Base-by-base conservation (phyloP, 345 rosid species). In the Dipteronia dyeriana region DNA sequence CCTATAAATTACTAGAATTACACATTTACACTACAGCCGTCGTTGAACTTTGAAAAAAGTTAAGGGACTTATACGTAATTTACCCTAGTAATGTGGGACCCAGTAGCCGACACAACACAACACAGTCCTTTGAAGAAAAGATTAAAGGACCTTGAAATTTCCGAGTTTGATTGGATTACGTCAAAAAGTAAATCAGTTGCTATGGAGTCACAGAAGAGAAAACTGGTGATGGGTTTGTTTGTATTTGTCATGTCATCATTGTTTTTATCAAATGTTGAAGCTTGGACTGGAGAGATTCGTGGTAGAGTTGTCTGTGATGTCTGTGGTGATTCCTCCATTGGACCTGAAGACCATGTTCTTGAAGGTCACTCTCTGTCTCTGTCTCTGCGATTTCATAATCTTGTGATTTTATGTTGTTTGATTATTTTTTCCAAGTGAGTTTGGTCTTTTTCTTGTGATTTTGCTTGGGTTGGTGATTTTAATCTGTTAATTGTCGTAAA, bases 221-320 rank as follows among this genome's bases (percentile, higher is more conserved):
- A 74, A 13, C 76, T 88, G 76, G 73, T 75, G 71, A 72, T 85
- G 84, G 76, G 77, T 83, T 59, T 86, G 51, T 73, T 82, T 23
- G 54, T 2, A 34, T 66, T 74, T 31, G 71, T 85, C 29, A 67
- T 92, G 26, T 16, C 74, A 31, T 67, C 75, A 53, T 38, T 84
- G 78, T 76, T 80, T 6, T 51, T 81, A 34, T 76, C 84, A 53
- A 74, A 83, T 49, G 97, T 86, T 53, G 78, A 75, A 74, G 92
- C 91, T 78, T 94, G 99, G 99, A 92, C 97, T 54, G 95, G 98
- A 60, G 97, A 96, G 89, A 89, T 96, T 74, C 97, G 84, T 29
- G 97, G 97, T 59, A 89, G 98, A 79, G 97, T 96, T 75, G 93
- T 96, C 68, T 96, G 97, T 77, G 98, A 96, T 84, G 94, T 91